Evolutionary conservation across 768 basidiomycete genomes (phyloP).

Genomic region (Phylloporus rhodoxanthus): DNA sequence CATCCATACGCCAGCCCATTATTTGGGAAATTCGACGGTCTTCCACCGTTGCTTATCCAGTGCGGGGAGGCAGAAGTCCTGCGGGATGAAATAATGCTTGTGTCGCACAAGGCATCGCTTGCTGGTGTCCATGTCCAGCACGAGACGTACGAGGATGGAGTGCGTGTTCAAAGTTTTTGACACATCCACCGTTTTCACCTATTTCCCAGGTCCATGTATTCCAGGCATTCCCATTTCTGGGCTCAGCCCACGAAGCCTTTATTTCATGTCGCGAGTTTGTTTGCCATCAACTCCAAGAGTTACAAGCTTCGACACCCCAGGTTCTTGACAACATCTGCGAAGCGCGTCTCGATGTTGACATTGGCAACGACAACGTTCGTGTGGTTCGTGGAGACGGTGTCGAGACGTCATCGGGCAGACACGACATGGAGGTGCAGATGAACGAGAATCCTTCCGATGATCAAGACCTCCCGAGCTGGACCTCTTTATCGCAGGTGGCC

Average conservation of each 20-base stretch:
- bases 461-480: constrained; percentile 49
- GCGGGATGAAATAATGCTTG: constrained; percentile 85
- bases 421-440: constrained; percentile 37
- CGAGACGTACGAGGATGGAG: constrained; percentile 88
- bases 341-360: constrained; percentile 60
- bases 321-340: constrained; percentile 51
- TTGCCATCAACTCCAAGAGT: constrained; percentile 48
- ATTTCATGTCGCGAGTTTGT: constrained; percentile 67
- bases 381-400: constrained; percentile 74
- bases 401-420: constrained; percentile 40
- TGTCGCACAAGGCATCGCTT: constrained; percentile 88
- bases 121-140: constrained; percentile 83
- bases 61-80: constrained; percentile 92
- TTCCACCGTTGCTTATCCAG: constrained; percentile 89
- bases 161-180: constrained; percentile 34
- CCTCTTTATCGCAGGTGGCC: constrained; percentile 7
- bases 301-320: constrained; percentile 46
- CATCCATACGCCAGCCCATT: constrained; percentile 96
- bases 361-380: constrained; percentile 57
- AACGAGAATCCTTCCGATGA: constrained; percentile 22
- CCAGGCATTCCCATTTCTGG: constrained; percentile 79
- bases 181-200: background rate
- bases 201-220: constrained; percentile 76
- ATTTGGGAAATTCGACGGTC: constrained; percentile 80
- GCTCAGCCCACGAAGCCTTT: constrained; percentile 60